Evolutionary conservation across 108 stramenopile genomes (phyloP).

Genomic region (Nitzschia palea): DNA sequence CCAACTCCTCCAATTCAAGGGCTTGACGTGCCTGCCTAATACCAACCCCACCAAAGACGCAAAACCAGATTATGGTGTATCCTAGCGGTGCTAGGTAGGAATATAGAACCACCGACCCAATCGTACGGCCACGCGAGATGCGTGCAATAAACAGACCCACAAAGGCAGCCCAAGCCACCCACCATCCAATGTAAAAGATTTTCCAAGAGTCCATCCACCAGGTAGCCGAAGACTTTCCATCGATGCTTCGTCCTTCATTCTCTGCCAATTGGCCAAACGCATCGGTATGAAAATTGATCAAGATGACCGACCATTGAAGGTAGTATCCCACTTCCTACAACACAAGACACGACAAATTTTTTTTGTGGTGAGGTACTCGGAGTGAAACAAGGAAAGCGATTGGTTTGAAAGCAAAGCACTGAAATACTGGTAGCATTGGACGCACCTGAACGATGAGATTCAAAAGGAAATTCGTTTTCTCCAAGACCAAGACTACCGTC

Average conservation of each 20-base stretch:
- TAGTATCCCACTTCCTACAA: slow-evolving; percentile 45
- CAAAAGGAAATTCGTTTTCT: slow-evolving; percentile 56
- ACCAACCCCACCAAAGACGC: slow-evolving; percentile 59
- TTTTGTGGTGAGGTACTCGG: not conserved
- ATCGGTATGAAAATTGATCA: slow-evolving; percentile 48
- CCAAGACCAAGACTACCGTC: slow-evolving; percentile 47
- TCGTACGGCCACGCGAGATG: slow-evolving; percentile 57
- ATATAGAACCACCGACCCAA: slow-evolving; percentile 43
- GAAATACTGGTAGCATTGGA: not conserved
- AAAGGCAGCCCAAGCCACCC: slow-evolving; percentile 68
- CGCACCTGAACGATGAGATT: slow-evolving; percentile 45
- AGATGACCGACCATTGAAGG: slow-evolving; percentile 46
- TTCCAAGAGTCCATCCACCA: slow-evolving; percentile 66
- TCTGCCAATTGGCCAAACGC: slow-evolving; percentile 44
- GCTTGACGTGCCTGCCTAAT: slow-evolving; percentile 54
- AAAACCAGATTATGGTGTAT: slow-evolving; percentile 58
- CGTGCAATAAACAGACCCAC: slow-evolving; percentile 74
- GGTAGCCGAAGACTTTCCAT: slow-evolving; percentile 38
- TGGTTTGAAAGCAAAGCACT: not conserved
- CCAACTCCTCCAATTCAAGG: slow-evolving; percentile 36
- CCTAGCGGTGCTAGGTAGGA: slow-evolving; percentile 33
- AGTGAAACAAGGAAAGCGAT: not conserved
- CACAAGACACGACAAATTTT: not conserved
- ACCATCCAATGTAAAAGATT: slow-evolving; percentile 73
- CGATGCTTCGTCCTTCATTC: slow-evolving; percentile 47